Evolutionary conservation across 2,329 filamentous ascomycete species (phyloP).

Genomic region (Conoideocrella luteorostrata): DNA sequence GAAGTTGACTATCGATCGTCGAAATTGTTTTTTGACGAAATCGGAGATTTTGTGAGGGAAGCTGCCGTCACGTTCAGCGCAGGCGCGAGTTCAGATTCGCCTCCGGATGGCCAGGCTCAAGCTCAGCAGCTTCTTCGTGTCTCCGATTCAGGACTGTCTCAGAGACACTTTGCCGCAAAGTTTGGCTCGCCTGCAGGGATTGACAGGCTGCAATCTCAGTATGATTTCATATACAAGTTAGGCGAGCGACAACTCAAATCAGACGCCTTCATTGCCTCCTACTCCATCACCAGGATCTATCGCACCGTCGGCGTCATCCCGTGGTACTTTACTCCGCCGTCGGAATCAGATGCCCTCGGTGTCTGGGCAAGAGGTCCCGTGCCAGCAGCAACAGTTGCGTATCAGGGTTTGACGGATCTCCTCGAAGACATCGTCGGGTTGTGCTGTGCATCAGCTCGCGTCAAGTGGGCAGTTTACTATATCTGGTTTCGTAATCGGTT

Average conservation of each 20-base stretch:
- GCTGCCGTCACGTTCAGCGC: background rate
- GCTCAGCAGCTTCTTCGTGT: constrained; percentile 11
- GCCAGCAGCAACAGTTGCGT: constrained; percentile 2
- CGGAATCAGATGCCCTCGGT: constrained; percentile 12
- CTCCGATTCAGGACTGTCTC: constrained; percentile 15
- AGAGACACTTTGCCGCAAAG: constrained; percentile 2
- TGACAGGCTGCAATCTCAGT: constrained; percentile 6
- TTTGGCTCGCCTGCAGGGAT: constrained; percentile 3
- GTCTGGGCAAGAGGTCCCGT: constrained; percentile 15
- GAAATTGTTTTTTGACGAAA: constrained; percentile 20
- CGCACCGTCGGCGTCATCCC: constrained; percentile 15
- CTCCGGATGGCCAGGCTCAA: background rate
- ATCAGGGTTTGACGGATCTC: constrained; percentile 11
- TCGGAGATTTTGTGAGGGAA: constrained; percentile 14
- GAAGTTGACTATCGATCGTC: constrained; percentile 18
- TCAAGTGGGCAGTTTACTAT: constrained; percentile 4
- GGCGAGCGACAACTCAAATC: constrained; percentile 13
- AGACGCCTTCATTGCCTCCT: constrained; percentile 8
- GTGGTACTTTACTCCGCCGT: constrained; percentile 18
- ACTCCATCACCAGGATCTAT: constrained; percentile 16
- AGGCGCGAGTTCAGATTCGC: background rate
- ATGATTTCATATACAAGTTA: background rate
- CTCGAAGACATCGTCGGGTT: constrained; percentile 11
- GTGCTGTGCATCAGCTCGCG: constrained; percentile 9
- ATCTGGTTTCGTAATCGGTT: constrained; percentile 10